phyloP scores from a whole-genome alignment of 1,284 basidiomycete genomes.

The Amylostereum areolatum region DNA sequence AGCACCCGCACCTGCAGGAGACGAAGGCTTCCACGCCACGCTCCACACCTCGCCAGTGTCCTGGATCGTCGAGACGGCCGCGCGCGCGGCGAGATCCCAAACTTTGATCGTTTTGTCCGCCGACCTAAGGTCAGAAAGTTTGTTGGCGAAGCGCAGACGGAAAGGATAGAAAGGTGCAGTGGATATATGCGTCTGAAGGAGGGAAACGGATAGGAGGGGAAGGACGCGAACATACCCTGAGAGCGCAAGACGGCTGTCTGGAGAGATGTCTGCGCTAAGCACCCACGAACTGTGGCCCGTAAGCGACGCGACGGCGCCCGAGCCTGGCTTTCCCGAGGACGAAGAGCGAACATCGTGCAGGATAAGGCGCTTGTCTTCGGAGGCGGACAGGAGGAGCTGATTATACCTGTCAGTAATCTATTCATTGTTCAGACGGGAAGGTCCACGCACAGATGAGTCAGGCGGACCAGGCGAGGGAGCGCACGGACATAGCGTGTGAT shows the following conservation, averaged over 20 bases:
- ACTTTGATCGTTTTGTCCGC: conserved; percentile 83
- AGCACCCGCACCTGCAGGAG: conserved; percentile 46
- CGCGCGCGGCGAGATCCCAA: conserved; percentile 79
- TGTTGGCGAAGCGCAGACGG: too few relatives aligned
- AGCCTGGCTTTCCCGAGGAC: conserved; percentile 50
- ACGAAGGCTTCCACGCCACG: conserved; percentile 73
- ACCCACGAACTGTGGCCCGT: conserved; percentile 87
- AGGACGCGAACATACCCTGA: conserved; percentile 58
- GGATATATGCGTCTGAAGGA: conserved; percentile 21
- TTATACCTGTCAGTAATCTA: neutral
- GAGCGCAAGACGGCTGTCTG: conserved; percentile 69
- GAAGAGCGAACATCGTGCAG: conserved; percentile 75
- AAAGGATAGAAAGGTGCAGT: too few relatives aligned
- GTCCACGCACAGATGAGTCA: conserved; percentile 56
- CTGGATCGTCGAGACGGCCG: conserved; percentile 71
- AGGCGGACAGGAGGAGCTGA: conserved; percentile 77
- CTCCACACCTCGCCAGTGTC: conserved; percentile 83
- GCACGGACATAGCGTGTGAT: conserved; percentile 82
- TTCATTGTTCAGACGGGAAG: neutral
- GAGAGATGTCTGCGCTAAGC: conserved; percentile 71
- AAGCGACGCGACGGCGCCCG: conserved; percentile 75
- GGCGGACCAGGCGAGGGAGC: conserved; percentile 77
- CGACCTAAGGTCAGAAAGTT: conserved; percentile 33
- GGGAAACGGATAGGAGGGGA: conserved; percentile 3
- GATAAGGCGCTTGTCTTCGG: conserved; percentile 83